Evolutionary conservation across 495 filamentous ascomycete species (phyloP).

Genomic region (Lichina pygmaea): DNA sequence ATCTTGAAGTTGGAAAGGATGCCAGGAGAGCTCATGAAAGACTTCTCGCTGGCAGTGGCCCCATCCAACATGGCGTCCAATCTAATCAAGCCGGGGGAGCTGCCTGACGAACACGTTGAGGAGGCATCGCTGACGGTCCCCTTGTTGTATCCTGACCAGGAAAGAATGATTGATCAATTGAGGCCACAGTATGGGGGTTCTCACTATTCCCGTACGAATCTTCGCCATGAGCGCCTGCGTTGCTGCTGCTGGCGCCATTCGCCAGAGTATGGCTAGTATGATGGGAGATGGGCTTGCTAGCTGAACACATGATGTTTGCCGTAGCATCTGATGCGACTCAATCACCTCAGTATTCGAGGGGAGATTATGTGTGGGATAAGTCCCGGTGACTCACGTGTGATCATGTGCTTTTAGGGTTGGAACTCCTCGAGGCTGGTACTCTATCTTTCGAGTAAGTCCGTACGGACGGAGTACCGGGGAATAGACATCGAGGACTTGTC

Average conservation of each 20-base stretch:
- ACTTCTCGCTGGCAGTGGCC: slow-evolving; percentile 10
- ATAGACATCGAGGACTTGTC: no score
- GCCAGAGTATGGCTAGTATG: background rate
- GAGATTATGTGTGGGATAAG: no score
- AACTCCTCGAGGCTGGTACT: no score
- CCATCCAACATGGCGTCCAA: background rate
- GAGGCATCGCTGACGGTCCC: background rate
- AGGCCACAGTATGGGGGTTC: background rate
- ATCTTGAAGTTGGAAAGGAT: slow-evolving; percentile 77
- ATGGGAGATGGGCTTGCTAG: background rate
- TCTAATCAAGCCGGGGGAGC: background rate
- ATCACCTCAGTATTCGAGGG: no score
- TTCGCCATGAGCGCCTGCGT: background rate
- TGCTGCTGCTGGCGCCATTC: background rate
- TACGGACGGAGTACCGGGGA: no score
- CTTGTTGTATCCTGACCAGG: background rate
- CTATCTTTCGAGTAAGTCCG: no score
- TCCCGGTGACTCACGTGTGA: no score
- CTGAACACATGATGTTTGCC: background rate
- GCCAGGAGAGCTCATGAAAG: slow-evolving; percentile 35
- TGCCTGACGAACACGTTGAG: background rate
- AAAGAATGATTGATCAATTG: background rate
- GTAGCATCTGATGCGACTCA: background rate
- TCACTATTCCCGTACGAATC: background rate
- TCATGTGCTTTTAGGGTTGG: no score